Evolutionary conservation across 2,329 filamentous ascomycete species (phyloP), one percentile per base, ranked within the genome.

Genomic region (Botrytis fragariae): DNA sequence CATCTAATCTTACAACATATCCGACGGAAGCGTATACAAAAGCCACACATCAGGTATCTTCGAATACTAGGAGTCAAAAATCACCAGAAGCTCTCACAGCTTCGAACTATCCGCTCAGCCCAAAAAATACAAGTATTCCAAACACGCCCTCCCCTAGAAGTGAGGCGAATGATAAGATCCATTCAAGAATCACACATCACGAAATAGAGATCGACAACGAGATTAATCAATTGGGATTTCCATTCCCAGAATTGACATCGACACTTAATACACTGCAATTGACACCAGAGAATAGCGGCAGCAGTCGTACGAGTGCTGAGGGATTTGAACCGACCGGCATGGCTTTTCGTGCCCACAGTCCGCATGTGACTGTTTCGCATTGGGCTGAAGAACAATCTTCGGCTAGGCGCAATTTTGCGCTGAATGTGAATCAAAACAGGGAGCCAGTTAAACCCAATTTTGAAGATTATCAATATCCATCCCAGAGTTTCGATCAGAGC

Each of bases 241-340:
- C 72, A 39, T 74, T 75, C 39, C 63, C 75, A 18, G 62, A 67
- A 25, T 63, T 73, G 32, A 73, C 74, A 45, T 67, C 68, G 35
- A 72, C 77, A 51, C 65, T 74, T 16, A 69, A 74, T 18, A 71
- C 75, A 5, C 45, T 78, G 51, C 77, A 80, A 73, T 77, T 79
- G 74, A 81, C 80, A 48, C 79, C 79, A 35, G 79, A 81, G 48
- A 76, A 78, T 45, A 81, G 80, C 65, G 77, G 79, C 32, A 80
- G 78, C 61, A 81, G 80, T 73, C 78, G 78, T 70, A 79, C 79
- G 57, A 81, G 79, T 70, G 77, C 74, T 18, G 79, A 81, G 69
- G 78, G 76, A 25, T 42, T 80, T 25, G 74, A 76, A 45, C 78
- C 78, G 39, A 75, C 74, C 72, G 77, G 61, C 18, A 79, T 79